Evolutionary conservation across 306 rosid genomes (phyloP), one percentile per base, ranked within the genome.

Genomic region (Trifolium repens): DNA sequence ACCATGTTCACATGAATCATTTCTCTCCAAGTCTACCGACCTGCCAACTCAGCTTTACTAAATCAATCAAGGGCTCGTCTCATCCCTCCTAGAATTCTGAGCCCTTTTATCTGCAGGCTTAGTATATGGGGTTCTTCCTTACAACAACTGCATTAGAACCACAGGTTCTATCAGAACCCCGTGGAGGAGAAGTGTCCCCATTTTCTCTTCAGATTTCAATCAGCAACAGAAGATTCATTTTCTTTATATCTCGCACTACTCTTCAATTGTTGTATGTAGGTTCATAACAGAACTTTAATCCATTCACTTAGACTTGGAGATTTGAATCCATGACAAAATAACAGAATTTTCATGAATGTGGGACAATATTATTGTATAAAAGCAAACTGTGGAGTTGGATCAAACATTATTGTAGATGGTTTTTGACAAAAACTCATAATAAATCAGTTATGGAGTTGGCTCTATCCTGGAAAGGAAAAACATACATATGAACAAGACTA

Each of bases 271-370:
- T 44, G 69, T 16, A n/a, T 64, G 69, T 64, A 24, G 69, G 49
- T 64, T 64, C 9, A 16, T 64, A 39, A 17, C 69, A 64, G 50
- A 64, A 64, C 30, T 59, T 39, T 15, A 76, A 76, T 43, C 52
- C 19, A 40, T 39, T 80, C 69, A 70, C 53, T 69, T 50, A 67
- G 30, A n/a, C 9, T 34, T 35, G 4, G 24, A 8, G 19, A 71
- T 26, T 67, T 16, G 30, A 69, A 76, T 43, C 67, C 34, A 32
- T 54, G 57, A 72, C 9, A 32, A 67, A 42, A 37, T 32, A 17
- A 5, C 16, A 77, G 27, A 42, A 67, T 7, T 58, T 49, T 44
- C 57, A 61, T 14, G 44, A 59, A 68, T 47, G n/a, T 37, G 40
- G 22, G 49, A 22, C 43, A 58, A 72, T 11, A 22, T 59, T 30